Base-by-base conservation (phyloP, 495 filamentous ascomycete species). In the Penicillium flavigenum region DNA sequence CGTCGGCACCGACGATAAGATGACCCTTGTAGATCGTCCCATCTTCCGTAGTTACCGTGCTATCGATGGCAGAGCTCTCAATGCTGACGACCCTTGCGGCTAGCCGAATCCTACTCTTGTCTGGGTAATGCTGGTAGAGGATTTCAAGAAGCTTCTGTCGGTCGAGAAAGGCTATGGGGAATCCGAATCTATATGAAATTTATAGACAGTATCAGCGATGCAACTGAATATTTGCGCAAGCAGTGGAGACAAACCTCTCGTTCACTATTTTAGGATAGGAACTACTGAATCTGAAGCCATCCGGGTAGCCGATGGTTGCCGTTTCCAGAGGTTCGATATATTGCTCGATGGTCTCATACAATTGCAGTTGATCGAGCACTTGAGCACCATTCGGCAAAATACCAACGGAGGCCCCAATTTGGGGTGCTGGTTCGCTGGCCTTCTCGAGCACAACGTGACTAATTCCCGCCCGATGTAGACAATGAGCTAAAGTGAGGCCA, bases 391-490 rank as follows among this genome's bases (percentile, higher is more conserved):
- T 46, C 20, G 63, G 67, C 8, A 62, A 61, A 17, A 75, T 64
- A 16, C 57, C 75, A 16, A 77, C 62, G 8, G 69, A 68, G 7
- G 75, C 68, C 2, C 80, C 80, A 3, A 71, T 54, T 22, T 76
- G 62, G 5, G 76, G 72, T 4, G 70, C 58, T 32, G 79, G 56
- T 4, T 72, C 66, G 2, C 55, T 34, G 10, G 65, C 58, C 10
- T 66, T 58, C 60, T 84, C 82, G 6, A 83, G 70, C 9, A 85
- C 56, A n/a, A 80, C 64, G 44, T 76, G 81, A 56, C 79, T 76
- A 57, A 84, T 79, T 19, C 66, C 67, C 3, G 71, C 69, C 17
- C 66, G 64, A 5, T 70, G 54, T 16, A 85, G 66, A 26, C 66
- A 63, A 47, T 81, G 74, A 0, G 82, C 79, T 3, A 78, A 58